Percentiles rank a stretch among this genome's conserved stretches.
phyloP scores from a whole-genome alignment of 2,329 filamentous ascomycete species.

The Xylariaceae sp. region DNA sequence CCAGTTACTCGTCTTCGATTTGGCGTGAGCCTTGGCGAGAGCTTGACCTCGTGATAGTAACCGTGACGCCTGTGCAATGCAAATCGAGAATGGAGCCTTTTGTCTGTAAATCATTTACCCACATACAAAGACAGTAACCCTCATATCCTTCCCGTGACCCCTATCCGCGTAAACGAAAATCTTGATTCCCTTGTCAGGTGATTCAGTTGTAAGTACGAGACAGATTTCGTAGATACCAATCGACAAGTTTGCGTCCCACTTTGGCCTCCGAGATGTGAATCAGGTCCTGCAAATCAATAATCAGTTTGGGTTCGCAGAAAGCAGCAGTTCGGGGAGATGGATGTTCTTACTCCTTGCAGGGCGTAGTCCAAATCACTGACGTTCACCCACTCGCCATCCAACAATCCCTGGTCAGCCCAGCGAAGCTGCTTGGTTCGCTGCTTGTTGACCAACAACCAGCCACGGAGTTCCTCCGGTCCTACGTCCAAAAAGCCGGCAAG shows the following conservation, averaged over 20 bases:
- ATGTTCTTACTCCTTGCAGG: slow-evolving; percentile 73
- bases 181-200: slow-evolving; percentile 8
- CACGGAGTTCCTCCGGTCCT: slow-evolving; percentile 90
- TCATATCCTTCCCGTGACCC: slow-evolving; percentile 12
- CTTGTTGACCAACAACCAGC: slow-evolving; percentile 96
- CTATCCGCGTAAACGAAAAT: slow-evolving; percentile 19
- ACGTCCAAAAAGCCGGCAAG: slow-evolving; percentile 96
- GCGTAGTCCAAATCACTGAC: slow-evolving; percentile 97
- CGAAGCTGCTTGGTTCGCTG: slow-evolving; percentile 95
- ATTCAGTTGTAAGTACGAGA: slow-evolving; percentile 80
- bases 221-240: slow-evolving; percentile 98
- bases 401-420: slow-evolving; percentile 84
- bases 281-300: slow-evolving; percentile 61
- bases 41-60: slow-evolving; percentile 24
- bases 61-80: slow-evolving; percentile 41
- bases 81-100: slow-evolving; percentile 33
- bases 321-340: not conserved
- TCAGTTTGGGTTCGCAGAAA: slow-evolving; percentile 24
- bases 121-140: slow-evolving; percentile 16
- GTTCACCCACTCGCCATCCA: slow-evolving; percentile 91
- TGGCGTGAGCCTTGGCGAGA: slow-evolving; percentile 1
- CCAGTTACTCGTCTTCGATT: slow-evolving; percentile 2
- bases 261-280: slow-evolving; percentile 99
- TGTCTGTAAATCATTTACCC: slow-evolving; percentile 25
- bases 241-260: slow-evolving; percentile 93